phyloP scores from a whole-genome alignment of 2,329 filamentous ascomycete genomes.

The Fusarium sp. region DNA sequence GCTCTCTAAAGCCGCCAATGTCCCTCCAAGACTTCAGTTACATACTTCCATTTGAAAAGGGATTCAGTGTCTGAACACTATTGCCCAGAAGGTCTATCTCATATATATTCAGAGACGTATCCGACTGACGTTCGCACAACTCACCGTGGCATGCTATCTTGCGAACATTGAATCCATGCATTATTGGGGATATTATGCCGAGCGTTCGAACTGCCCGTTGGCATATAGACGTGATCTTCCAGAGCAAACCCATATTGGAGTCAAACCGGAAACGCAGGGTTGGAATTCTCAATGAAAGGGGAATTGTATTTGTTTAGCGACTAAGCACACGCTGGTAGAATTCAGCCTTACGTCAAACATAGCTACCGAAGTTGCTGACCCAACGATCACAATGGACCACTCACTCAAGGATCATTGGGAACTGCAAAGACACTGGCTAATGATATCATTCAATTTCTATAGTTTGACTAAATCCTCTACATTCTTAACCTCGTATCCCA shows the following conservation, averaged over 20 bases:
- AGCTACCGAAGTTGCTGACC: neutral
- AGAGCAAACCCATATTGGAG: too few species aligned
- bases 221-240: too few species aligned
- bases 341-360: neutral
- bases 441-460: constrained; percentile 17
- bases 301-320: neutral
- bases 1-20: neutral
- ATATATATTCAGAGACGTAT: neutral
- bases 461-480: constrained; percentile 10
- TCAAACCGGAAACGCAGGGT: too few species aligned
- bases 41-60: neutral
- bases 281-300: too few species aligned
- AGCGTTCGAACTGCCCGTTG: too few species aligned
- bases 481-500: constrained; percentile 12
- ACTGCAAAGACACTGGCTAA: neutral
- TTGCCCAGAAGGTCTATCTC: neutral
- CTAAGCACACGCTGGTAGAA: neutral
- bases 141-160: neutral
- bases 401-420: neutral
- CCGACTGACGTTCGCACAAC: neutral
- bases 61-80: neutral
- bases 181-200: too few species aligned
- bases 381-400: neutral
- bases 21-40: neutral
- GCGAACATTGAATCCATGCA: too few species aligned